Percentiles rank a stretch among this genome's conserved stretches.
Conservation (phyloP, 345 rosid species). For the Eucalyptus viminalis region DNA sequence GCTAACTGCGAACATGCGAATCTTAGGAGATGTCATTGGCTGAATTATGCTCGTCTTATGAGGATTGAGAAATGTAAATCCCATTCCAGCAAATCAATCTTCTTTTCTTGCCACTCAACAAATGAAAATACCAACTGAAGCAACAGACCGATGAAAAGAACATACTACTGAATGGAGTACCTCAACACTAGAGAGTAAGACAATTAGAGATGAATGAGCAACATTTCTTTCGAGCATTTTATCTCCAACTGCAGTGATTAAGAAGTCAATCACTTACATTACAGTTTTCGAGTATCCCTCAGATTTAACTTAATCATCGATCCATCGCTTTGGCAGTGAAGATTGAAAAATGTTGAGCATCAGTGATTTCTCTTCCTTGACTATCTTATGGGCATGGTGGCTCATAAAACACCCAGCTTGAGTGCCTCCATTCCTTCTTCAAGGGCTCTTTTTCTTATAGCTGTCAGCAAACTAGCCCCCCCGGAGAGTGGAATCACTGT, state of each 20-base stretch:
- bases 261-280: background rate
- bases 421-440: slow-evolving; percentile 30
- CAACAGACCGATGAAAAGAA: background rate
- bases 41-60: no score
- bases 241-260: background rate
- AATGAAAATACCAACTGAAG: background rate
- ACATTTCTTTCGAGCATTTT: no score
- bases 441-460: slow-evolving; percentile 22
- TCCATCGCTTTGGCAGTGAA: slow-evolving; percentile 35
- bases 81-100: no score
- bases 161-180: background rate
- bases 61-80: no score
- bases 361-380: slow-evolving; percentile 24
- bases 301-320: background rate
- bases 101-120: accelerated
- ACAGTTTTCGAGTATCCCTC: background rate
- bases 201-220: no score
- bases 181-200: background rate
- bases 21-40: no score
- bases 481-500: background rate
- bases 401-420: slow-evolving; percentile 23
- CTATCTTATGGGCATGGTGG: slow-evolving; percentile 8
- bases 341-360: slow-evolving; percentile 31
- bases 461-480: slow-evolving; percentile 16
- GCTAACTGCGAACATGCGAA: no score